Evolutionary conservation across 2,329 filamentous ascomycete genomes (phyloP), one percentile per base, ranked within the genome.

Genomic region (Ploettnerulaceae sp.): DNA sequence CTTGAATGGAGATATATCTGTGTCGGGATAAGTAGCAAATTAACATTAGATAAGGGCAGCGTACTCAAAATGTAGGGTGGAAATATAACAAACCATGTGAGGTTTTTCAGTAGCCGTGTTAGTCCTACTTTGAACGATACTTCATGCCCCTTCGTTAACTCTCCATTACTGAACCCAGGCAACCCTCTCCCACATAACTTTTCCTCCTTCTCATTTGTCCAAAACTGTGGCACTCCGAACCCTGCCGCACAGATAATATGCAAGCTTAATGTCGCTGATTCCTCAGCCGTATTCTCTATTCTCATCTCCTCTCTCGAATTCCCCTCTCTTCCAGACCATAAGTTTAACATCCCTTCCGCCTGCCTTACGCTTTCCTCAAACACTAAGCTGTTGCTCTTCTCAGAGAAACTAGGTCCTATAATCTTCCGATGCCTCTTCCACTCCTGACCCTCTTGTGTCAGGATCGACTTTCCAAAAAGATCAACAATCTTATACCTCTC

Each of bases 191-290:
- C 42, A 8, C 49, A 26, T 26, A 58, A 24, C 14, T 37, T 43
- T 5, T 50, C 52, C 20, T 62, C 59, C 44, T 66, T 64, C 57
- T 76, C 70, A 51, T 73, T 69, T 5, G 72, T 48, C 62, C 61
- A 64, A 1, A 56, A 17, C n/a, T 62, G 56, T 2, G 49, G 51
- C 2, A 62, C 56, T 3, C 61, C 74, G 57, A 78, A 77, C 2
- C 74, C 74, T 41, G 74, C 74, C 28, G 68, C 67, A 56, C 72
- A 75, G 52, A 78, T 77, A 32, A 78, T 69, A 59, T 76, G 71
- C 26, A 78, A 59, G 45, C 69, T 72, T 53, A 77, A 61, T 37
- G 69, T 69, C 67, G 76, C 75, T 1, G 71, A 68, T 45, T 73
- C 71, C 18, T 56, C 53, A 2, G 68, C 67, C 2, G 71, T 65